Evolutionary conservation across 352 stramenopile species (phyloP).

Genomic region (Phytophthora cactorum): DNA sequence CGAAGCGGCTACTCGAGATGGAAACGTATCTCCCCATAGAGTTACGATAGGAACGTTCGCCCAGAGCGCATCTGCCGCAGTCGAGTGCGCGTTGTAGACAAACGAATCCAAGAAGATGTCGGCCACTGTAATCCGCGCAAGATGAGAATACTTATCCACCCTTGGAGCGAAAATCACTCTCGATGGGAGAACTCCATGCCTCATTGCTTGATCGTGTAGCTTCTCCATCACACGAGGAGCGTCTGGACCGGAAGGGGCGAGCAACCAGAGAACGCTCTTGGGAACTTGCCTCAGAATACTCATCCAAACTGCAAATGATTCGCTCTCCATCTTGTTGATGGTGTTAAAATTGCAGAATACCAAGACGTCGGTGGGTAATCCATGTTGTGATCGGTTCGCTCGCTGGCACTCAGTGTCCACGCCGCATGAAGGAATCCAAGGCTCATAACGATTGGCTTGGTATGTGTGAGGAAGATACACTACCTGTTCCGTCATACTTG

Average conservation of each 20-base stretch:
- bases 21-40: slow-evolving; percentile 76
- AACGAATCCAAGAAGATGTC: slow-evolving; percentile 97
- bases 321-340: slow-evolving; percentile 94
- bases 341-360: slow-evolving; percentile 95
- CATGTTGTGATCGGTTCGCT: slow-evolving; percentile 28
- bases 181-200: slow-evolving; percentile 59
- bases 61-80: slow-evolving; percentile 91
- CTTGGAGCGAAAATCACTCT: slow-evolving; percentile 80
- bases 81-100: slow-evolving; percentile 96
- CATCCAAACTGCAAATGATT: slow-evolving; percentile 90
- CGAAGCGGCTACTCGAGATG: slow-evolving; percentile 70
- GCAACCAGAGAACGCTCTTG: slow-evolving; percentile 87
- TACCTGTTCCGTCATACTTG: slow-evolving; percentile 78
- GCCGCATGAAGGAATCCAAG: slow-evolving; percentile 40
- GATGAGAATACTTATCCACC: slow-evolving; percentile 71
- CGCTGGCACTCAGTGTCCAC: slow-evolving; percentile 22
- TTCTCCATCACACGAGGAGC: slow-evolving; percentile 16
- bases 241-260: slow-evolving; percentile 47
- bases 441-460: slow-evolving; percentile 90
- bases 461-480: slow-evolving; percentile 92
- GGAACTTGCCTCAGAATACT: slow-evolving; percentile 86
- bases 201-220: slow-evolving; percentile 64
- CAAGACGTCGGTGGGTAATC: slow-evolving; percentile 37
- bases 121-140: slow-evolving; percentile 75
- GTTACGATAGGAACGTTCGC: slow-evolving; percentile 91